Percentiles rank a stretch among this genome's conserved stretches.
Conservation (phyloP, 306 rosid species). For the Casuarina equisetifolia region DNA sequence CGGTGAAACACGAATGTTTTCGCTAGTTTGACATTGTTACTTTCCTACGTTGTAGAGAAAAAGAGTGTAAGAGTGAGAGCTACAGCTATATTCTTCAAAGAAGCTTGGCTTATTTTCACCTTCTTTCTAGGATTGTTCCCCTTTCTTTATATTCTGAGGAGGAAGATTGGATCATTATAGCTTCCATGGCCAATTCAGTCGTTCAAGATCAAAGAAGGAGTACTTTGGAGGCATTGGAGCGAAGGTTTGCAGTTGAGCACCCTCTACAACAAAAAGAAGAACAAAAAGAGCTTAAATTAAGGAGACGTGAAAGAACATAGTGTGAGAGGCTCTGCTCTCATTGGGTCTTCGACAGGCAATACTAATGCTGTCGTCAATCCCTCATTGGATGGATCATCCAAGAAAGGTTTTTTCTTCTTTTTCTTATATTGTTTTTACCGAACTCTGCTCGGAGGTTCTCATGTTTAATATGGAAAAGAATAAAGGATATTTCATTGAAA, state of each 20-base stretch:
- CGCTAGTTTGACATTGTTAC: not conserved
- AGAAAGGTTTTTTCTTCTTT: conserved; percentile 45
- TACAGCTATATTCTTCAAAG: too few relatives aligned
- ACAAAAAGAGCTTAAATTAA: conserved; percentile 22
- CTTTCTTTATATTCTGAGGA: not conserved
- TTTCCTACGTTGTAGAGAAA: not conserved
- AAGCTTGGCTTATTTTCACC: not conserved
- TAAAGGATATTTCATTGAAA: not conserved
- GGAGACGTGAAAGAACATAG: conserved; percentile 22
- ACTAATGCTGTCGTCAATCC: conserved; percentile 24
- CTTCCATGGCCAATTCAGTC: conserved; percentile 46
- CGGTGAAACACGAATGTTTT: not conserved
- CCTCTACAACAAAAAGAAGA: conserved; percentile 48
- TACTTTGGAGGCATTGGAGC: conserved; percentile 76
- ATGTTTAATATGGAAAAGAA: not conserved
- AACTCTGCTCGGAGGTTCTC: not conserved
- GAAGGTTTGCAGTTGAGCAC: conserved; percentile 70
- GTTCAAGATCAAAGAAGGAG: conserved; percentile 58
- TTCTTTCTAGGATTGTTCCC: conserved; percentile 2
- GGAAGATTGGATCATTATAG: conserved; percentile 4
- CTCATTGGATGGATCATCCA: conserved; percentile 17
- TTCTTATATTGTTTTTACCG: not conserved
- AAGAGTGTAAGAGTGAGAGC: not conserved
- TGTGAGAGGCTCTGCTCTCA: conserved; percentile 23
- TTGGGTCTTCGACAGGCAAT: conserved; percentile 22